Percentiles rank a stretch among this genome's conserved stretches.
phyloP scores from a whole-genome alignment of 495 filamentous ascomycete genomes.

The Xylaria grammica region DNA sequence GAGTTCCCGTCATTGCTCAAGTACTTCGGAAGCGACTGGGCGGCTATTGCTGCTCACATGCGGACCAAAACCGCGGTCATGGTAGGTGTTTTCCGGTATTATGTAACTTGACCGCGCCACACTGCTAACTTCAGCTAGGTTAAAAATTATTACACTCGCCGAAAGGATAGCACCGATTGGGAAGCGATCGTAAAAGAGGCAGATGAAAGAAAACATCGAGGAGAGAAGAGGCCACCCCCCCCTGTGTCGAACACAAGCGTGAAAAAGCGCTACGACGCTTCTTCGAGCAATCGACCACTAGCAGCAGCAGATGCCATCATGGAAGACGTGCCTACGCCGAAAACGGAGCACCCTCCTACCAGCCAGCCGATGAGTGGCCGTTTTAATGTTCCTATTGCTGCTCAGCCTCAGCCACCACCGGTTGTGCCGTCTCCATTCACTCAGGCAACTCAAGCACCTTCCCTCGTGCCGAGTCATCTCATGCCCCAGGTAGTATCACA shows the following conservation, averaged over 20 bases:
- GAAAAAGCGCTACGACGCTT: slow-evolving; percentile 53
- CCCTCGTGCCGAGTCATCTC: slow-evolving; percentile 29
- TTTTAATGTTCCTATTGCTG: slow-evolving; percentile 50
- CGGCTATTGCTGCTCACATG: slow-evolving; percentile 82
- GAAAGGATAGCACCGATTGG: slow-evolving; percentile 77
- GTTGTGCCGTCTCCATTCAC: slow-evolving; percentile 32
- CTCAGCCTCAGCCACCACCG: slow-evolving; percentile 36
- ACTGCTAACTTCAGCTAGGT: slow-evolving; percentile 63
- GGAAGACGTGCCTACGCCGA: slow-evolving; percentile 55
- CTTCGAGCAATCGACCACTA: slow-evolving; percentile 57
- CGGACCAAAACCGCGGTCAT: slow-evolving; percentile 91
- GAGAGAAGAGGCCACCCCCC: slow-evolving; percentile 75
- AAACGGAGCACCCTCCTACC: slow-evolving; percentile 43
- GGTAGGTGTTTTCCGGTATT: slow-evolving; percentile 59
- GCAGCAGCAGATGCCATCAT: slow-evolving; percentile 64
- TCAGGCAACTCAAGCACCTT: slow-evolving; percentile 29
- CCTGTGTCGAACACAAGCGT: slow-evolving; percentile 60
- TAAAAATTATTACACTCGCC: slow-evolving; percentile 89
- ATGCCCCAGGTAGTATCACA: slow-evolving; percentile 35
- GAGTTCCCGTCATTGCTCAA: slow-evolving; percentile 80
- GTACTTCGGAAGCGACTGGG: slow-evolving; percentile 89
- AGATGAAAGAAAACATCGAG: slow-evolving; percentile 69
- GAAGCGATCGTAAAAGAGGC: slow-evolving; percentile 71
- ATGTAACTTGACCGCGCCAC: slow-evolving; percentile 14
- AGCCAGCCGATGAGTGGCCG: slow-evolving; percentile 39